Evolutionary conservation across 768 basidiomycete species (phyloP).

Genomic region (Cyclocybe cylindracea): DNA sequence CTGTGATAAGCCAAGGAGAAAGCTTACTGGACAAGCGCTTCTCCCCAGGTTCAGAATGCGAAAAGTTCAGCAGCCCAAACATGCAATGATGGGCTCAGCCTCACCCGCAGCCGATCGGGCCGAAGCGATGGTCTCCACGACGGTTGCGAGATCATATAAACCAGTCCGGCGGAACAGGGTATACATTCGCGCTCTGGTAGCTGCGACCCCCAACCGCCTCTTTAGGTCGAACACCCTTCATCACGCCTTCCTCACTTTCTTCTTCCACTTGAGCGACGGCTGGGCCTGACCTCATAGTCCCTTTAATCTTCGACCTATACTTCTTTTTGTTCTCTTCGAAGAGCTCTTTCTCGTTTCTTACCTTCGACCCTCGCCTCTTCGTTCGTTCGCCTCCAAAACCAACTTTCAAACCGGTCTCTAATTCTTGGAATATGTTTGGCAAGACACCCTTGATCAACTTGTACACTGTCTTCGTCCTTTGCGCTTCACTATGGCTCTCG

Average conservation of each 20-base stretch:
- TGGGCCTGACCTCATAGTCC: slow-evolving; percentile 13
- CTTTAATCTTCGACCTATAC: slow-evolving; percentile 1
- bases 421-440: slow-evolving; percentile 8
- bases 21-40: too few relatives aligned
- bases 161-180: too few relatives aligned
- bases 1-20: too few relatives aligned
- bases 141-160: too few relatives aligned
- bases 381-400: not conserved
- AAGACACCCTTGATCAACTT: slow-evolving; percentile 3
- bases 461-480: slow-evolving; percentile 4
- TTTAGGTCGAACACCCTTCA: slow-evolving; percentile 7
- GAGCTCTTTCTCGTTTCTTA: slow-evolving; percentile 2
- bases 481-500: not conserved
- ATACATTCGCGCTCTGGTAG: slow-evolving; percentile 12
- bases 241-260: not conserved
- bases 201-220: slow-evolving; percentile 10
- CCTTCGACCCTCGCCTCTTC: not conserved
- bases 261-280: slow-evolving; percentile 16
- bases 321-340: slow-evolving; percentile 2
- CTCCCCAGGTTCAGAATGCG: too few relatives aligned
- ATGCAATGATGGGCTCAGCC: too few relatives aligned
- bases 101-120: too few relatives aligned
- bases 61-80: too few relatives aligned
- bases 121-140: too few relatives aligned
- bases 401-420: not conserved